Evolutionary conservation across 225 moss, liverwort and hornwort species (phyloP).

Genomic region (Marchantia paleacea): DNA sequence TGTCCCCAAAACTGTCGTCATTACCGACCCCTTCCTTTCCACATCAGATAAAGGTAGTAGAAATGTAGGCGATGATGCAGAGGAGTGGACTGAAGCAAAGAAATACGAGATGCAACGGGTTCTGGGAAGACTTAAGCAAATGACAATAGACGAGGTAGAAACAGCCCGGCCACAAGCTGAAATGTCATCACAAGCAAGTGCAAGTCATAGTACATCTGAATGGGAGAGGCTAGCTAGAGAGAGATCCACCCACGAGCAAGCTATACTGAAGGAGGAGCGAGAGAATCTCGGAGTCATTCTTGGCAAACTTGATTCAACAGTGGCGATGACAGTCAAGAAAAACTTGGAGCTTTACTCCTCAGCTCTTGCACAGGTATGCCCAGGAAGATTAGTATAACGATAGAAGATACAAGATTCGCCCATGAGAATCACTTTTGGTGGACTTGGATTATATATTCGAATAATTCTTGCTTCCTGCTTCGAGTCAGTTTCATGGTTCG

Average conservation of each 20-base stretch:
- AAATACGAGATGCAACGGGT: constrained; percentile 21
- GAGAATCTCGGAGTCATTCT: constrained; percentile 33
- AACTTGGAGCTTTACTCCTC: constrained; percentile 42
- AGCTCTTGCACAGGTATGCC: constrained; percentile 34
- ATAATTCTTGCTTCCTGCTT: background rate
- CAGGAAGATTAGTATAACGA: background rate
- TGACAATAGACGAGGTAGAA: constrained; percentile 17
- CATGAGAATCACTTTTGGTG: background rate
- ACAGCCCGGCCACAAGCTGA: constrained; percentile 8
- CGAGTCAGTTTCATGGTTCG: background rate
- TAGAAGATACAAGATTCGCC: background rate
- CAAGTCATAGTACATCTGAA: constrained; percentile 33
- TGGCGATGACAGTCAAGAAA: constrained; percentile 36
- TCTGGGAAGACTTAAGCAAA: constrained; percentile 21
- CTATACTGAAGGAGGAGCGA: constrained; percentile 55
- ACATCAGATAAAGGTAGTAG: constrained; percentile 14
- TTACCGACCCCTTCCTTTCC: constrained; percentile 19
- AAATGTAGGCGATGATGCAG: background rate
- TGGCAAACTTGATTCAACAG: constrained; percentile 31
- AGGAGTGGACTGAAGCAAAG: constrained; percentile 28
- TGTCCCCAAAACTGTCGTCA: constrained; percentile 29
- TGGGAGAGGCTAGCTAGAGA: constrained; percentile 70
- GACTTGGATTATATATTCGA: background rate
- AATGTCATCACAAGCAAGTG: constrained; percentile 26
- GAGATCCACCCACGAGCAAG: constrained; percentile 55